phyloP scores from a whole-genome alignment of 1,139 yeast genomes.

The Hyphopichia buzzinii region DNA sequence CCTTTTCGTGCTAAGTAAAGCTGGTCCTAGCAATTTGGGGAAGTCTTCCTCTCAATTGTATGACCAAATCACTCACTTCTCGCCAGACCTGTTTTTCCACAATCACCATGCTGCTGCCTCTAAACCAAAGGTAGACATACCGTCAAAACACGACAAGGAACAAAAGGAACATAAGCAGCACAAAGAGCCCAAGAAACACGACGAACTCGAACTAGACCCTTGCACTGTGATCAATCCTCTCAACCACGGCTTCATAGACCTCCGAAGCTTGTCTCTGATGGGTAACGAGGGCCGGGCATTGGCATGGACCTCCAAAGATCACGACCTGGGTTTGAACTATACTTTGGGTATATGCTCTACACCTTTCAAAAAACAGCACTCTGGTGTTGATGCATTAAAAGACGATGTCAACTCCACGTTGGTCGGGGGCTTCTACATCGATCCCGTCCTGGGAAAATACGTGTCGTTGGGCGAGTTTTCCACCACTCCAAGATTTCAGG shows the following conservation, averaged over 20 bases:
- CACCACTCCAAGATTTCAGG: constrained; percentile 63
- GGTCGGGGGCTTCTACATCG: constrained; percentile 70
- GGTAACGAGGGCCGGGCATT: constrained; percentile 43
- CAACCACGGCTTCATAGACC: constrained; percentile 54
- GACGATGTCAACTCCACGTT: constrained; percentile 46
- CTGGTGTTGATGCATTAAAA: constrained; percentile 26
- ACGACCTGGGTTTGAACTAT: constrained; percentile 70
- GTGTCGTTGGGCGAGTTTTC: constrained; percentile 67
- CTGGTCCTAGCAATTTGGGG: constrained; percentile 7
- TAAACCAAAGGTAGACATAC: no score
- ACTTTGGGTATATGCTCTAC: constrained; percentile 78
- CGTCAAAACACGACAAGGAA: constrained; percentile 3
- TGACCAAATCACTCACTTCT: constrained; percentile 18
- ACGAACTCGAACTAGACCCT: constrained; percentile 29
- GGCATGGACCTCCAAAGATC: constrained; percentile 70
- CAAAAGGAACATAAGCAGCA: background rate
- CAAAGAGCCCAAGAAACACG: constrained; percentile 12
- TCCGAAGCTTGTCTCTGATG: constrained; percentile 47
- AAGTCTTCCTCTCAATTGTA: constrained; percentile 14
- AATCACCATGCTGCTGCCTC: no score
- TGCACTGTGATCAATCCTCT: constrained; percentile 56
- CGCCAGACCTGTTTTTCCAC: constrained; percentile 3
- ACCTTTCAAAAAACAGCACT: constrained; percentile 45
- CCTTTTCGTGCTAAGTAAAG: constrained; percentile 13
- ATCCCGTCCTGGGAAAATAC: constrained; percentile 45